Conservation (phyloP, 768 basidiomycete genomes). For the Ramaria sp. region DNA sequence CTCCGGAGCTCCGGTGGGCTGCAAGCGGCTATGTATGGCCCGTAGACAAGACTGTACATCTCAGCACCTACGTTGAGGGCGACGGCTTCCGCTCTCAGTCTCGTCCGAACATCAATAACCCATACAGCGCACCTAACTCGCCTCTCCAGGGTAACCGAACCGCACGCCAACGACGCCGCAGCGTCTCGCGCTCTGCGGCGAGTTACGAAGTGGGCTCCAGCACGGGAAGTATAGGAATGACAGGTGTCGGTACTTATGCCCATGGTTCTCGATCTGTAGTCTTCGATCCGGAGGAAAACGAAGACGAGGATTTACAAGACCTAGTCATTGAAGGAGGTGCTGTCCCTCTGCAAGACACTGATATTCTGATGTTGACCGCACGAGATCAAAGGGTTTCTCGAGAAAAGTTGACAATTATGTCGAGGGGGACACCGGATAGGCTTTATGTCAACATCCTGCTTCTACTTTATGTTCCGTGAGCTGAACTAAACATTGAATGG, state of each 20-base stretch:
- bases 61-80: constrained; percentile 25
- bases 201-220: neutral
- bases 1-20: constrained; percentile 67
- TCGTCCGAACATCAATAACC: constrained; percentile 2
- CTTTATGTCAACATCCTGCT: constrained; percentile 66
- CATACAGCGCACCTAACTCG: neutral
- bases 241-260: neutral
- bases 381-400: constrained; percentile 23
- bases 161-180: neutral
- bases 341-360: constrained; percentile 48
- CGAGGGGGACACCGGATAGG: constrained; percentile 56
- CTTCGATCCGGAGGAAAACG: constrained; percentile 22
- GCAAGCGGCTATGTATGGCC: constrained; percentile 82
- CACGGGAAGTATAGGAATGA: neutral
- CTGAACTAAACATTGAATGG: neutral
- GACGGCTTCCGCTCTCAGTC: neutral
- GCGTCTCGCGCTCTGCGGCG: neutral
- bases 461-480: constrained; percentile 37
- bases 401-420: constrained; percentile 60
- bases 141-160: neutral
- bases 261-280: constrained; percentile 1
- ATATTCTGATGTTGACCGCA: constrained; percentile 43
- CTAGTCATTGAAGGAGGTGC: constrained; percentile 63
- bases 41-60: constrained; percentile 54
- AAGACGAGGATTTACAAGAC: constrained; percentile 29